These are phyloP conservation scores for Trichoderma sp. DNA, from an alignment of 2,329 filamentous ascomycete species.

Conservation along the genomic window DNA sequence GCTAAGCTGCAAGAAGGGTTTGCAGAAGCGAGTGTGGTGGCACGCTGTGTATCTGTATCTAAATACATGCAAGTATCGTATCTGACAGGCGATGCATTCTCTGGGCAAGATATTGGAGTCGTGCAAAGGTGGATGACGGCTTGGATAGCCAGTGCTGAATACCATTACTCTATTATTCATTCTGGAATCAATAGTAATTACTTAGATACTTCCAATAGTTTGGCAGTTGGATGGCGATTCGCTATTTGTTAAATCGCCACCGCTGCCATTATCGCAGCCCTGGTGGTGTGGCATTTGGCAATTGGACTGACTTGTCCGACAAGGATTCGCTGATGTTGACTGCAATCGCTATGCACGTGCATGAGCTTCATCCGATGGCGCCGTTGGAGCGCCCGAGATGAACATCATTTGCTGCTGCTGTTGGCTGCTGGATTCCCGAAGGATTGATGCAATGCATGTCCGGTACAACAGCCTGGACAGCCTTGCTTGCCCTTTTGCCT, in stretches of 20 bases:
- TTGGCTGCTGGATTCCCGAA: constrained; percentile 13
- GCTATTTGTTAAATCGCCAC: constrained; percentile 2
- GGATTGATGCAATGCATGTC: constrained; percentile 9
- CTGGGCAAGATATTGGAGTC: neutral
- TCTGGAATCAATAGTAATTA: too few relatives aligned
- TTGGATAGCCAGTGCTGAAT: neutral
- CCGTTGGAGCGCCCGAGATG: neutral
- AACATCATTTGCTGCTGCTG: constrained; percentile 13
- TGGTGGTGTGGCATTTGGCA: constrained; percentile 3
- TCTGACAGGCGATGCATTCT: neutral
- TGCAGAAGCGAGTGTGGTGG: neutral
- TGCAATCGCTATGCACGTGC: constrained; percentile 6
- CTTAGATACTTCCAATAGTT: too few relatives aligned
- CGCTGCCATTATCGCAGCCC: neutral
- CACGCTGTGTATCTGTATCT: neutral
- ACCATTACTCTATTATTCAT: too few relatives aligned
- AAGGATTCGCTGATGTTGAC: constrained; percentile 12
- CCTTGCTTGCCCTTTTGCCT: neutral
- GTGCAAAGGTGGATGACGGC: neutral
- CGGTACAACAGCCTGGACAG: neutral
- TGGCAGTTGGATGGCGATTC: neutral
- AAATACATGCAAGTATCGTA: neutral
- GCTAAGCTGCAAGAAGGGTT: neutral
- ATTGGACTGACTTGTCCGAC: neutral
- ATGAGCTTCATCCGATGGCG: constrained; percentile 4